Base-by-base conservation (phyloP, 2,329 filamentous ascomycete species). In the Hypomyces perniciosus region DNA sequence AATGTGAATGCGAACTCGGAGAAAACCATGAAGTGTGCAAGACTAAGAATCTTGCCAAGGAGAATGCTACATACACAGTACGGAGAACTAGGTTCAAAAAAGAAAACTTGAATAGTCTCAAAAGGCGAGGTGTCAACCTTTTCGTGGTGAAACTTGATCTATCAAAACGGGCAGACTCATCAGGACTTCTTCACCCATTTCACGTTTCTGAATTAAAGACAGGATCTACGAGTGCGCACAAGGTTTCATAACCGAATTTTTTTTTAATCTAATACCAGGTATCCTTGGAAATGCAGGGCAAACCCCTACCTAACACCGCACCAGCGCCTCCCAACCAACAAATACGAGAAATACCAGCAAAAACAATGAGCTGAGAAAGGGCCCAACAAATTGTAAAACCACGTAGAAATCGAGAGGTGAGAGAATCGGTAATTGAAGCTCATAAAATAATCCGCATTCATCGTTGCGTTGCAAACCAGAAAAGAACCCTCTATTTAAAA, bases 361-460 rank as follows among this genome's bases (percentile, higher is more conserved):
- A 12, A 41, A 8, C 38, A n/a, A 41, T 13, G 8, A 26, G 13
- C 3, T 12, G 33, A 35, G 33, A 12, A 8, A 35, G 8, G 33
- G 33, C 33, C 33, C 33, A 35, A 35, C 8, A 8, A 35, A 35
- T 8, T 4, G 12, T 12, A 35, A 35, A 8, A 2, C 12, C 20
- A 20, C n/a, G n/a, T 38, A 8, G 41, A 48, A 30, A 34, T n/a
- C n/a, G 31, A 45, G 12, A 44, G 35, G 37, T 50, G 46, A 27
- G 35, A 29, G 37, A 35, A 41, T 20, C 35, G 37, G 12, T 26
- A 29, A 42, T 50, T 50, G 8, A 42, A 49, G 51, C 51, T 53
- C 51, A 30, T 53, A 34, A 50, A 53, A 44, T 13, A 44, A 50
- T 30, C 46, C 51, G 50, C 20, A 20, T 20, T 53, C 51, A 50